Percentiles rank a stretch among this genome's conserved stretches.
Evolutionary conservation across 805 yeast genomes (phyloP).

Genomic region (Monosporozyma unispora): DNA sequence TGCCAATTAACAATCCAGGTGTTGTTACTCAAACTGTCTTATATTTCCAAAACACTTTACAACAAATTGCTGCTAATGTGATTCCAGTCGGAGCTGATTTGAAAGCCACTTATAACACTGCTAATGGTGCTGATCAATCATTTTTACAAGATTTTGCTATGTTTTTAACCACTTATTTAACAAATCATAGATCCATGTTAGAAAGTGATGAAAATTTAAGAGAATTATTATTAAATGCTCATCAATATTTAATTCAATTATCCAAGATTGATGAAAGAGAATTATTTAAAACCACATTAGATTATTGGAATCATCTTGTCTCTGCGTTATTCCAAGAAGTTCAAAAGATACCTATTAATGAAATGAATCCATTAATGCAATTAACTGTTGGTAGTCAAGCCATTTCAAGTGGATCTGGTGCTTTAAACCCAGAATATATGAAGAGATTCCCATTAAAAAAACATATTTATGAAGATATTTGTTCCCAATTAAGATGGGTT

Average conservation of each 20-base stretch:
- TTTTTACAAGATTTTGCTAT: slow-evolving; percentile 91
- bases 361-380: slow-evolving; percentile 70
- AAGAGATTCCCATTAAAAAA: slow-evolving; percentile 78
- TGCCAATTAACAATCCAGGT: slow-evolving; percentile 41
- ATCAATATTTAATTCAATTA: slow-evolving; percentile 71
- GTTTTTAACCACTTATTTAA: slow-evolving; percentile 77
- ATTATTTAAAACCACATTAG: slow-evolving; percentile 88
- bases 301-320: slow-evolving; percentile 90
- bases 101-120: slow-evolving; percentile 59
- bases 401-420: slow-evolving; percentile 55
- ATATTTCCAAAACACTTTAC: slow-evolving; percentile 67
- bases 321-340: slow-evolving; percentile 75
- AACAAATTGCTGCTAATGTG: slow-evolving; percentile 50
- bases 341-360: slow-evolving; percentile 64
- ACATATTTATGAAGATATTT: slow-evolving; percentile 68
- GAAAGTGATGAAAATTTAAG: slow-evolving; percentile 48
- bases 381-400: slow-evolving; percentile 36
- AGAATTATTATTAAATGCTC: slow-evolving; percentile 60
- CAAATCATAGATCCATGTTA: slow-evolving; percentile 58
- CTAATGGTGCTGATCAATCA: slow-evolving; percentile 79
- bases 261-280: slow-evolving; percentile 93
- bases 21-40: slow-evolving; percentile 43
- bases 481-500: slow-evolving; percentile 81
- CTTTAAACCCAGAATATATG: slow-evolving; percentile 72
- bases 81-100: slow-evolving; percentile 70